Conservation (phyloP, 2,329 filamentous ascomycete genomes). For the Paecilomyces variotii region DNA sequence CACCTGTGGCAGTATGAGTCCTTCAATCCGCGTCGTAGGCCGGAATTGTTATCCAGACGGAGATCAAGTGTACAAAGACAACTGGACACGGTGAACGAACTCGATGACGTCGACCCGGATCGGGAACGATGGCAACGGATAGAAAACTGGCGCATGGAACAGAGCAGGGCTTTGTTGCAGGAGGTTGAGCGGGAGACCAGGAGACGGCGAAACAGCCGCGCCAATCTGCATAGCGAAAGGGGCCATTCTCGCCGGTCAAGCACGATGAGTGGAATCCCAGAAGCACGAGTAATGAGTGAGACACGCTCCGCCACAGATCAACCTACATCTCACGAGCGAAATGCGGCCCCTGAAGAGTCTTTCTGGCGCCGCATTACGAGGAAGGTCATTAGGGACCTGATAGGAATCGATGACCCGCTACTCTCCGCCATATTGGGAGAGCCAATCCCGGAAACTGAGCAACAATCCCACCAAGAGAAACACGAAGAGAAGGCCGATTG, state of each 20-base stretch:
- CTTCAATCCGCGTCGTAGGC: constrained; percentile 63
- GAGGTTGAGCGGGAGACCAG: constrained; percentile 83
- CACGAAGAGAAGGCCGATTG: constrained; percentile 12
- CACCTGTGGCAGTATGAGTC: constrained; percentile 84
- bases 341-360: constrained; percentile 51
- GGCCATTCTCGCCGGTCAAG: constrained; percentile 10
- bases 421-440: constrained; percentile 85
- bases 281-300: constrained; percentile 25
- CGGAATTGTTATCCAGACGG: constrained; percentile 39
- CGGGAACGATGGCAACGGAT: constrained; percentile 74
- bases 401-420: constrained; percentile 81
- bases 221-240: constrained; percentile 13
- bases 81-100: constrained; percentile 49
- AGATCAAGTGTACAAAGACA: constrained; percentile 51
- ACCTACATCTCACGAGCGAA: constrained; percentile 32
- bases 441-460: constrained; percentile 41
- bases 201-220: constrained; percentile 42
- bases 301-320: constrained; percentile 41
- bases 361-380: constrained; percentile 76
- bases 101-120: constrained; percentile 52
- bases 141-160: constrained; percentile 85
- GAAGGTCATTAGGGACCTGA: constrained; percentile 77
- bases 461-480: constrained; percentile 11
- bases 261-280: constrained; percentile 20
- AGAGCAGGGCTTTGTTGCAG: constrained; percentile 75